Evolutionary conservation across 306 rosid genomes (phyloP), one percentile per base, ranked within the genome.

Genomic region (Phaseolus lunatus): DNA sequence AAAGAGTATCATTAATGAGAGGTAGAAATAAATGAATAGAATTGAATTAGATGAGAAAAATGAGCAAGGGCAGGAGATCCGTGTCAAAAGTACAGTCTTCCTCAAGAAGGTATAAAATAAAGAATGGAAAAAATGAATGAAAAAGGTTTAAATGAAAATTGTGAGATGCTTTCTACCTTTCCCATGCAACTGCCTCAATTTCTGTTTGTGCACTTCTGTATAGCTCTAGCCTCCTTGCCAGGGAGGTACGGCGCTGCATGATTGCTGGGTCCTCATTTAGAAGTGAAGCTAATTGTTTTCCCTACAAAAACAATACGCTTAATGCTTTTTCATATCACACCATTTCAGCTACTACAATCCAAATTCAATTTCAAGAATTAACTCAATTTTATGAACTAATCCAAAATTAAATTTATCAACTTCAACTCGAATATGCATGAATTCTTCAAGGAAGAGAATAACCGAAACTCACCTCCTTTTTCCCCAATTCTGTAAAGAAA

Each of bases 211-310:
- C 99, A 61, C 94, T 88, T 84, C 99, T 84, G 87, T 96, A 96
- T 44, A 96, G 73, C 83, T 96, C 99, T 77, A 96, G 86, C 86
- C 98, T 96, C 89, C 82, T 93, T 11, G 97, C 84, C 0, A 96
- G 84, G 54, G 88, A 85, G 53, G 88, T 7, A 3, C 98, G 83
- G 31, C 96, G 90, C 76, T 93, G 97, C 99, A 92, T 92, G 48
- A 96, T 67, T 3, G 96, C 99, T 0, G 99, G 99, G 77, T 96
- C 99, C 92, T 93, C 99, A 4, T 91, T 92, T 91, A 96, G 78
- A 56, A 96, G 72, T 3, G 93, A 69, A 3, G 92, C 84, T 68
- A 96, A 67, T 22, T 91, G 90, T 87, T 88, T 96, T 35, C 86
- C 85, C 99, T 92, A 94, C 70, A 72, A 70, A 49, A 8, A 45